Percentiles rank a stretch among this genome's conserved stretches.
Evolutionary conservation across 441 rosid species (phyloP).

Genomic region (Pelargonium australe): DNA sequence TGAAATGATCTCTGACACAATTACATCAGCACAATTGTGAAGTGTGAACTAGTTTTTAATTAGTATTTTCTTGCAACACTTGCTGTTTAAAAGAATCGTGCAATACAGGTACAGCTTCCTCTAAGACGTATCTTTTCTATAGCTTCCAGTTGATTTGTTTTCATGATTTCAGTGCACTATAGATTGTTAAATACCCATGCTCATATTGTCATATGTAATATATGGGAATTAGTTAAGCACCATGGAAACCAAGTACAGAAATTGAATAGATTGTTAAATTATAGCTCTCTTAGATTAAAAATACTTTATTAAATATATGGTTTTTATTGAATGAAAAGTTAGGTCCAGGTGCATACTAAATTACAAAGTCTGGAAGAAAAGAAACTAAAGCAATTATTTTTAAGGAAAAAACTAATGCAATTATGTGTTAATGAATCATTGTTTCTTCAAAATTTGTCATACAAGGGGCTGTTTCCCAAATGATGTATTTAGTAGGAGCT

Average conservation of each 20-base stretch:
- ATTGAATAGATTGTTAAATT: not conserved
- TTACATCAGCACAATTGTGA: no score
- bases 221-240: not conserved
- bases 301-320: not conserved
- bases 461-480: not conserved
- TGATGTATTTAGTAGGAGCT: not conserved
- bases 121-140: not conserved
- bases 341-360: not conserved
- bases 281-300: not conserved
- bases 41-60: no score
- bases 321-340: not conserved
- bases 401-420: no score
- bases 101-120: no score
- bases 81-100: no score
- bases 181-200: not conserved
- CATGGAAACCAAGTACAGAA: not conserved
- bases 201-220: not conserved
- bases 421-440: not conserved
- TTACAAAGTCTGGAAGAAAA: not conserved
- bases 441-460: not conserved
- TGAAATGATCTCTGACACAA: no score
- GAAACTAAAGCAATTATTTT: not conserved
- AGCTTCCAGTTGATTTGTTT: not conserved
- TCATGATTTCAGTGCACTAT: not conserved
- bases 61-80: no score